Evolutionary conservation across 176 grass and related monocot species (phyloP).

Genomic region (Carex myosuroides): DNA sequence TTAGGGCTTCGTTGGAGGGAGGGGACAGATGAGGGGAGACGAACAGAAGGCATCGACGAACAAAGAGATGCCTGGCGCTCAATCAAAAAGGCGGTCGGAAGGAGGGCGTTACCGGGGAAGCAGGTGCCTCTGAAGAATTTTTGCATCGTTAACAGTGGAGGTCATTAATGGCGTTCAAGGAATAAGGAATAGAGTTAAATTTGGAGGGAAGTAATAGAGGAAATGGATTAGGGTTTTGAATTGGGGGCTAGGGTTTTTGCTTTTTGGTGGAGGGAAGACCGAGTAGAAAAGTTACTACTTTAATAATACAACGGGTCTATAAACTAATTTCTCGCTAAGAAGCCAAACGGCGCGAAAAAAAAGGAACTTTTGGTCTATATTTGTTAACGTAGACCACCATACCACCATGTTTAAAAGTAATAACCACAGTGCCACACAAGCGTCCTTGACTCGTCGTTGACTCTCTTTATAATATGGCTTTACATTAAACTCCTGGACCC

Average conservation of each 20-base stretch:
- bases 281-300: not conserved
- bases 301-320: not conserved
- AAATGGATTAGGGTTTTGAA: not conserved
- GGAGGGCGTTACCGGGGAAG: conserved; percentile 40
- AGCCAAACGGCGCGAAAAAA: not conserved
- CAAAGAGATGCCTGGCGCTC: conserved; percentile 21
- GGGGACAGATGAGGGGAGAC: not conserved
- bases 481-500: not conserved
- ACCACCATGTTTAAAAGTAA: not conserved
- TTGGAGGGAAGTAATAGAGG: not conserved
- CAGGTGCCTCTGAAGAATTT: conserved; percentile 33
- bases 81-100: conserved; percentile 29
- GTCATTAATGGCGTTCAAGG: conserved; percentile 26
- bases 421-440: too few relatives aligned
- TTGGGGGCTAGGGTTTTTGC: conserved; percentile 24
- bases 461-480: not conserved
- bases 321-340: not conserved
- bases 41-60: conserved; percentile 27
- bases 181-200: not conserved
- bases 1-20: not conserved
- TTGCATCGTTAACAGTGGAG: conserved; percentile 11
- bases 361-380: not conserved
- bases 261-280: not conserved
- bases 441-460: too few relatives aligned
- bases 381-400: not conserved